Percentiles rank a stretch among this genome's conserved stretches.
phyloP scores from a whole-genome alignment of 192 early-diverging fungal genomes.

The Spizellomyces punctatus region DNA sequence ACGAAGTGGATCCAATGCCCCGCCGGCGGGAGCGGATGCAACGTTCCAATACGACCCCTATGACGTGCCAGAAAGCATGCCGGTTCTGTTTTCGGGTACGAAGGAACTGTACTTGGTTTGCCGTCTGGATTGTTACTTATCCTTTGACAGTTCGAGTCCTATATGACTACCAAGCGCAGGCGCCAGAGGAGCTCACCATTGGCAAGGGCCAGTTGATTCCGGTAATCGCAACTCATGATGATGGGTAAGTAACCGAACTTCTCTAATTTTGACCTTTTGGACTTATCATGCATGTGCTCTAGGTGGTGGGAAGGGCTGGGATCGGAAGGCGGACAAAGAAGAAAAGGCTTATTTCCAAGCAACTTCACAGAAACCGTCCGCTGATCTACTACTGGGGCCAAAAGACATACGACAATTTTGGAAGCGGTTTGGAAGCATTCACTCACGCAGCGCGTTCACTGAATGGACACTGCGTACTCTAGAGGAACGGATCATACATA shows the following conservation, averaged over 20 bases:
- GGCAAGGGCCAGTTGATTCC: constrained; percentile 51
- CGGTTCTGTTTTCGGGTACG: constrained; percentile 44
- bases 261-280: background rate
- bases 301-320: constrained; percentile 58
- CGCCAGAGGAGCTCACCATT: constrained; percentile 52
- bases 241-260: constrained; percentile 43
- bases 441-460: no score
- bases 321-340: constrained; percentile 36
- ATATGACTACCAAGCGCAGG: constrained; percentile 55
- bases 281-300: background rate
- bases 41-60: constrained; percentile 54
- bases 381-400: background rate
- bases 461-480: no score
- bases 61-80: constrained; percentile 42
- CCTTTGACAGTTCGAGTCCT: constrained; percentile 44
- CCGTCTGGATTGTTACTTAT: background rate
- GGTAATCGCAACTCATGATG: constrained; percentile 57
- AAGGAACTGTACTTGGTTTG: background rate
- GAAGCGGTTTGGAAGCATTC: no score
- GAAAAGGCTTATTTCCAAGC: constrained; percentile 55
- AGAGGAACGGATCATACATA: no score
- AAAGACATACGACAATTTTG: no score
- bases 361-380: constrained; percentile 51
- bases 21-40: constrained; percentile 13
- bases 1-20: background rate